Conservation (phyloP, 192 early-diverging fungal genomes). For the Spizellomyces punctatus region DNA sequence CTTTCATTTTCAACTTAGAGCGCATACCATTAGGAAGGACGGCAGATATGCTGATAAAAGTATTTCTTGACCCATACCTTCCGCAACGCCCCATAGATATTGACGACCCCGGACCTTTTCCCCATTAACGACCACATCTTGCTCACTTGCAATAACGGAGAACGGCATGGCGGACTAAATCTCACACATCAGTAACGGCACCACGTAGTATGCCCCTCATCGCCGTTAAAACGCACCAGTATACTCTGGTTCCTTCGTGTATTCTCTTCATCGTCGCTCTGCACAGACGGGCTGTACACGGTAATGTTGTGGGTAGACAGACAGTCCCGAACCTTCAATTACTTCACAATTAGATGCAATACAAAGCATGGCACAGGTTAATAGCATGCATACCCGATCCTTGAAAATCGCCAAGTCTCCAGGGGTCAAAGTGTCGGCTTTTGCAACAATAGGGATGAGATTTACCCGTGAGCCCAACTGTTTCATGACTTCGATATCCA, state of each 20-base stretch:
- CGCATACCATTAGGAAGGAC: too few species aligned
- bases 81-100: constrained; percentile 98
- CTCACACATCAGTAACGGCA: neutral
- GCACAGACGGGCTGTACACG: constrained; percentile 85
- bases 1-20: constrained; percentile 90
- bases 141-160: constrained; percentile 89
- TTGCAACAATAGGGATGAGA: constrained; percentile 97
- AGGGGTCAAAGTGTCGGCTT: constrained; percentile 97
- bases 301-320: constrained; percentile 90
- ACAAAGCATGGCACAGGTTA: neutral
- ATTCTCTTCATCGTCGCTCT: constrained; percentile 80
- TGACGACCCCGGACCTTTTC: constrained; percentile 91
- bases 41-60: too few species aligned
- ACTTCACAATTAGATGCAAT: neutral
- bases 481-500: constrained; percentile 99
- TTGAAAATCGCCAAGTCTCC: constrained; percentile 91
- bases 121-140: constrained; percentile 86
- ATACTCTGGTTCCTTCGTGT: constrained; percentile 81
- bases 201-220: neutral
- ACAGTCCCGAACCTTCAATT: constrained; percentile 77
- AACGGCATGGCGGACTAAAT: constrained; percentile 84
- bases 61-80: constrained; percentile 49
- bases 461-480: constrained; percentile 93
- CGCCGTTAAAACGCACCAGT: constrained; percentile 39
- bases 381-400: constrained; percentile 69